Conservation (phyloP, 441 rosid genomes). For the Biscutella auriculata region DNA sequence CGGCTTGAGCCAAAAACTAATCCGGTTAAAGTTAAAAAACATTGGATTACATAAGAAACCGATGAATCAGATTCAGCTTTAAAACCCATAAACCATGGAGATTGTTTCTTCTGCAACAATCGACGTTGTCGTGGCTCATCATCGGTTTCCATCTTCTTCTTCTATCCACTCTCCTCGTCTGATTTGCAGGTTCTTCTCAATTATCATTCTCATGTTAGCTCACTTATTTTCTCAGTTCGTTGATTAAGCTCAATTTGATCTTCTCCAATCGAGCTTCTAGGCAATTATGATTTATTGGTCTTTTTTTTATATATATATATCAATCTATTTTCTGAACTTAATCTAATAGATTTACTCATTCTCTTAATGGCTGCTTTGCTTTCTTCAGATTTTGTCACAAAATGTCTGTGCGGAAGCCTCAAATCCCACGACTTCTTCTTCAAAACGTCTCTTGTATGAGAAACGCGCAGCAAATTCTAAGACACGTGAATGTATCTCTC, state of each 20-base stretch:
- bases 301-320: too few species aligned
- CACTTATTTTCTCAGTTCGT: too few species aligned
- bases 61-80: too few species aligned
- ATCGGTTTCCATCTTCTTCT: background rate
- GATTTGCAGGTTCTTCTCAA: background rate
- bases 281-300: too few species aligned
- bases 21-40: too few species aligned
- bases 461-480: conserved; percentile 66
- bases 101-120: background rate
- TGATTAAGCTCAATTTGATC: too few species aligned
- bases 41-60: too few species aligned
- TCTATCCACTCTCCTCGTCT: background rate
- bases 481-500: conserved; percentile 55
- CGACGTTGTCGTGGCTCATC: too few species aligned
- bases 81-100: background rate
- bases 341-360: background rate
- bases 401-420: conserved; percentile 52
- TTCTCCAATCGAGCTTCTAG: too few species aligned
- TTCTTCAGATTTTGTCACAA: background rate
- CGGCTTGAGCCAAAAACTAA: too few species aligned
- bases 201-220: too few species aligned
- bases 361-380: background rate
- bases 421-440: conserved; percentile 57
- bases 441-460: conserved; percentile 86
- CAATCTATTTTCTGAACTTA: background rate